Conservation (phyloP, 2,329 filamentous ascomycete species). For the Ceratocystis lukuohia region DNA sequence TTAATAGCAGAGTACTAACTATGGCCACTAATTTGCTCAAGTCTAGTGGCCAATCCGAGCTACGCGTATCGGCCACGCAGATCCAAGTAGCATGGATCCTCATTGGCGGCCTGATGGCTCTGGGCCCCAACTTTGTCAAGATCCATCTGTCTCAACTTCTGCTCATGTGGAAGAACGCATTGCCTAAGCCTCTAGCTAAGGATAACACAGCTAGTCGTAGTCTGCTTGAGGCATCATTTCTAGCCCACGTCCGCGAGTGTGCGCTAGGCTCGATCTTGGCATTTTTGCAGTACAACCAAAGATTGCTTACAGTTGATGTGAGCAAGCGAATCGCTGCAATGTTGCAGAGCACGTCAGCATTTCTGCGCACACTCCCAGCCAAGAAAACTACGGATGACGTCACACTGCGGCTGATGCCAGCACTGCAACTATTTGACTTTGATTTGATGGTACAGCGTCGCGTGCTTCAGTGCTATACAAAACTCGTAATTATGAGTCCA, state of each 20-base stretch:
- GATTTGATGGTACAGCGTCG: conserved; percentile 86
- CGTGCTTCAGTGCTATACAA: conserved; percentile 88
- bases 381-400: conserved; percentile 83
- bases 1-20: conserved; percentile 80
- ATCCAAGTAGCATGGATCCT: conserved; percentile 97
- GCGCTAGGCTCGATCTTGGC: conserved; percentile 81
- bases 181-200: conserved; percentile 86
- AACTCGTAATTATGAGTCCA: conserved; percentile 77
- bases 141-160: conserved; percentile 92
- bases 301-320: conserved; percentile 82
- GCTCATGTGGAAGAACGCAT: conserved; percentile 89
- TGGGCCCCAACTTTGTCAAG: conserved; percentile 96
- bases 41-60: conserved; percentile 77
- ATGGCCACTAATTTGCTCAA: conserved; percentile 89
- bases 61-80: conserved; percentile 83
- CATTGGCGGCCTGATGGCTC: conserved; percentile 89
- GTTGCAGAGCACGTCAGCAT: conserved; percentile 87
- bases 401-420: conserved; percentile 66
- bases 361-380: conserved; percentile 68
- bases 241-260: conserved; percentile 90
- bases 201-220: conserved; percentile 78
- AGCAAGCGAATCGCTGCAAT: conserved; percentile 85
- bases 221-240: conserved; percentile 76
- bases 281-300: conserved; percentile 86
- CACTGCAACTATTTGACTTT: conserved; percentile 77